Conservation (phyloP, 164 flowering plant species). For the Chimonanthus salicifolius region DNA sequence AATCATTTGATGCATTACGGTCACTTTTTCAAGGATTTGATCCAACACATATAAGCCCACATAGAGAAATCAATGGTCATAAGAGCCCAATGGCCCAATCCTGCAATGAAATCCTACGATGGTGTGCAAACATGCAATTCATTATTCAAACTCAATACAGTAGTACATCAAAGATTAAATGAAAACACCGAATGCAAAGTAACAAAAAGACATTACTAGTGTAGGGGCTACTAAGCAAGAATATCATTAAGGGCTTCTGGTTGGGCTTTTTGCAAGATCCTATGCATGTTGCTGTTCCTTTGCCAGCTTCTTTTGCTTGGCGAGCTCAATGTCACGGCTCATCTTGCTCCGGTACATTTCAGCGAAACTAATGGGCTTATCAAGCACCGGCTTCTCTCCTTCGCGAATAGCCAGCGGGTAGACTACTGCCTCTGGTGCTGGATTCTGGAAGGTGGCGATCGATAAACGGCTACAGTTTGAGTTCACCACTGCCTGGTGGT, state of each 20-base stretch:
- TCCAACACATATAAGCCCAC: too few species aligned
- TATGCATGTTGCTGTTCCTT: slow-evolving; percentile 15
- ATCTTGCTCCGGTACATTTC: slow-evolving; percentile 86
- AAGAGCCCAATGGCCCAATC: too few species aligned
- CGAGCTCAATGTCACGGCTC: slow-evolving; percentile 67
- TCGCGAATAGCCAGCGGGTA: slow-evolving; percentile 60
- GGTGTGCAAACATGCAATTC: too few species aligned
- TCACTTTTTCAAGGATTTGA: too few species aligned
- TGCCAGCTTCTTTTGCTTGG: slow-evolving; percentile 67
- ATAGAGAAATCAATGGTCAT: too few species aligned
- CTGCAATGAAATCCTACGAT: too few species aligned
- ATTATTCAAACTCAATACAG: too few species aligned
- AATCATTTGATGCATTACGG: too few species aligned
- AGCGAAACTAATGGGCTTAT: slow-evolving; percentile 56
- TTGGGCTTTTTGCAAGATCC: not conserved
- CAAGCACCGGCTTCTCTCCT: slow-evolving; percentile 64
- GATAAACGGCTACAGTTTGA: slow-evolving; percentile 61
- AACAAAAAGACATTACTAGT: too few species aligned
- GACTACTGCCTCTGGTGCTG: slow-evolving; percentile 71
- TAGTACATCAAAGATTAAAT: too few species aligned
- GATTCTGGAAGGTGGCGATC: slow-evolving; percentile 84
- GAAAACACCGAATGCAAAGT: too few species aligned
- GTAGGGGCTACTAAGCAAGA: not conserved
- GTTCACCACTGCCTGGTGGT: slow-evolving; percentile 92
- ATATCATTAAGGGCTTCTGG: not conserved